Evolutionary conservation across 352 stramenopile genomes (phyloP), one percentile per base, ranked within the genome.

Genomic region (Phytophthora idaei): DNA sequence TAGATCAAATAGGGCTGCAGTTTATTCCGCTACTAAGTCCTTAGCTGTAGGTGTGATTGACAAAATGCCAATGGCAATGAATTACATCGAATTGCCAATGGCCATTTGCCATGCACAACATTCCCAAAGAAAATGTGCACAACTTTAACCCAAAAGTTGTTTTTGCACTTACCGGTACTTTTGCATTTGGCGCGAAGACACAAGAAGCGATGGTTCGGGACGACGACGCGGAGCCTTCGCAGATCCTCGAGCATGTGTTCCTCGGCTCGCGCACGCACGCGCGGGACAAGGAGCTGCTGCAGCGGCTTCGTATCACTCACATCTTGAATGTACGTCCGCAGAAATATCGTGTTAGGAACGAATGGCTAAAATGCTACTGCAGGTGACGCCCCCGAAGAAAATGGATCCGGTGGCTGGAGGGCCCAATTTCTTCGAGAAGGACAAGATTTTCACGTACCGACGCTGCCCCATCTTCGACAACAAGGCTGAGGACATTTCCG

Each of bases 351-450:
- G 21, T 21, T 14, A 4, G 28, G 36, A n/a, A n/a, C 9, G 25
- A 37, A 37, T 48, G 37, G 25, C 27, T 25, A 52, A 37, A 29
- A 52, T 46, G 27, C 15, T 56, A 4, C 46, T 67, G 49, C 63
- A 94, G 87, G 85, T 94, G 72, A 95, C 87, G 32, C 87, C 87
- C 21, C 69, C 81, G 1, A 89, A 88, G 69, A 92, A 74, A 28
- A 81, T 80, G 57, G 89, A 97, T 60, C 90, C 90, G 7, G 79
- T 85, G 25, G 85, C 90, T 17, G 92, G 92, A 49, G 89, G 95
- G 51, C 89, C 90, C 50, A 97, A 97, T 65, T 98, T 96, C 63
- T 98, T 97, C 63, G 92, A 98, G 61, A 97, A 94, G 50, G 85
- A 95, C 45, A 85, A 83, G 46, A 21, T 45, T 2, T 83, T 95